These are phyloP conservation scores for Oryza meridionalis DNA, from an alignment of 176 grass and related monocot genomes.

Conservation along the genomic window DNA sequence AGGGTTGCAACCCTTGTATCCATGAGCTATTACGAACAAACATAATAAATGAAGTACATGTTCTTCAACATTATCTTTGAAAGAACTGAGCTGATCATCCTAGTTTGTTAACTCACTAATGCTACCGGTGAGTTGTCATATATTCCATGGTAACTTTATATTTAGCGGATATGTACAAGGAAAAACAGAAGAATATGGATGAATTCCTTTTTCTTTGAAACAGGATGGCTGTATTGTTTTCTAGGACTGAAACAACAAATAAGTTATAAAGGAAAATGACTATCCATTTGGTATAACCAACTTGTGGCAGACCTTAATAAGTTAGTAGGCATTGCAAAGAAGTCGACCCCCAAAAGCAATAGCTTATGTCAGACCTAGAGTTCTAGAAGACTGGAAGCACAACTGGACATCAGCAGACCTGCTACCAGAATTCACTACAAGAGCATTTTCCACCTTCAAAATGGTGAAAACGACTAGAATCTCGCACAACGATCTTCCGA, in stretches of 20 bases:
- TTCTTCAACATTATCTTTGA: neutral
- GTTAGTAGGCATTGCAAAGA: slow-evolving; percentile 4
- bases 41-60: neutral
- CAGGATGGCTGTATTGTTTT: neutral
- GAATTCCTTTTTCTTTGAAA: neutral
- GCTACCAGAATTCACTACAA: slow-evolving; percentile 81
- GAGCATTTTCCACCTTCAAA: slow-evolving; percentile 65
- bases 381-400: slow-evolving; percentile 20
- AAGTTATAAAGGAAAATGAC: slow-evolving; percentile 16
- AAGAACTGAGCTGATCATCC: neutral
- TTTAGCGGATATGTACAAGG: slow-evolving; percentile 26
- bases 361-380: slow-evolving; percentile 15
- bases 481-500: slow-evolving; percentile 59
- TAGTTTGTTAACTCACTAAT: neutral
- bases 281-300: neutral
- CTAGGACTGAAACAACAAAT: slow-evolving; percentile 15
- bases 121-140: neutral
- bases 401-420: slow-evolving; percentile 32
- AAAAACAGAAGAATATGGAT: slow-evolving; percentile 19
- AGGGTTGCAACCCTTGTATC: neutral
- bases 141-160: neutral
- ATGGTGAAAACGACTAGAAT: slow-evolving; percentile 77
- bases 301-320: neutral
- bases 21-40: too few relatives aligned
- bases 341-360: neutral